Conservation (phyloP, 2,329 filamentous ascomycete genomes). For the Xylariales sp. region DNA sequence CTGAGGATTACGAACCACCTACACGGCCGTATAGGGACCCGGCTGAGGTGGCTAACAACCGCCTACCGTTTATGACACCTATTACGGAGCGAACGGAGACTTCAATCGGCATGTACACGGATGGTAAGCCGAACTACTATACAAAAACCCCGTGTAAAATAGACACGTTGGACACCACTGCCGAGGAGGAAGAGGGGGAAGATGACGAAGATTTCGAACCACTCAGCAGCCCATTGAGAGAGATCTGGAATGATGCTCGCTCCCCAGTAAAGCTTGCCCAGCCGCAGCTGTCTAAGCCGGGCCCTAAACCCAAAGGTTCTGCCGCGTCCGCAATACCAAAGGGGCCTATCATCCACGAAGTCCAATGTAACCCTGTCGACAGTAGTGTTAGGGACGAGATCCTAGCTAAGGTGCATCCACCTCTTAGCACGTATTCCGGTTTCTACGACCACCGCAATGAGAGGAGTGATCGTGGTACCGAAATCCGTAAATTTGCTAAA, state of each 20-base stretch:
- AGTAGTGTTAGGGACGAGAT: conserved; percentile 80
- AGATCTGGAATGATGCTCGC: conserved; percentile 66
- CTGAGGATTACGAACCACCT: conserved; percentile 86
- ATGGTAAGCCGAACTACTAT: conserved; percentile 68
- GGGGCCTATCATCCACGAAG: conserved; percentile 82
- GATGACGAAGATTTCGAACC: conserved; percentile 55
- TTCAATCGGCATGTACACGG: conserved; percentile 76
- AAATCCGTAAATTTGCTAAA: conserved; percentile 87
- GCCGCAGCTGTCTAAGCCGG: conserved; percentile 60
- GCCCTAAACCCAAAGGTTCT: conserved; percentile 46
- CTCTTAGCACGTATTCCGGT: conserved; percentile 78
- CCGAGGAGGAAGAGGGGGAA: conserved; percentile 50
- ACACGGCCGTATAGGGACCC: conserved; percentile 85
- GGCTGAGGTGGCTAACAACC: conserved; percentile 83
- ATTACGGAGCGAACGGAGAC: conserved; percentile 96
- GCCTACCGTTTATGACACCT: conserved; percentile 97
- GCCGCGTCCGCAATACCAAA: conserved; percentile 58
- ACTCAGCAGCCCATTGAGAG: conserved; percentile 77
- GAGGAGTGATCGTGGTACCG: conserved; percentile 73
- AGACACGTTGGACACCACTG: conserved; percentile 45
- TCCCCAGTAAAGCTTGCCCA: conserved; percentile 63
- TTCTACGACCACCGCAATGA: conserved; percentile 79
- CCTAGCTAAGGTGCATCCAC: conserved; percentile 77
- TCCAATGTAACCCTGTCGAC: conserved; percentile 90
- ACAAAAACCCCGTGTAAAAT: conserved; percentile 82